Evolutionary conservation across 805 yeast species (phyloP).

Genomic region (Suhomyces emberorum): DNA sequence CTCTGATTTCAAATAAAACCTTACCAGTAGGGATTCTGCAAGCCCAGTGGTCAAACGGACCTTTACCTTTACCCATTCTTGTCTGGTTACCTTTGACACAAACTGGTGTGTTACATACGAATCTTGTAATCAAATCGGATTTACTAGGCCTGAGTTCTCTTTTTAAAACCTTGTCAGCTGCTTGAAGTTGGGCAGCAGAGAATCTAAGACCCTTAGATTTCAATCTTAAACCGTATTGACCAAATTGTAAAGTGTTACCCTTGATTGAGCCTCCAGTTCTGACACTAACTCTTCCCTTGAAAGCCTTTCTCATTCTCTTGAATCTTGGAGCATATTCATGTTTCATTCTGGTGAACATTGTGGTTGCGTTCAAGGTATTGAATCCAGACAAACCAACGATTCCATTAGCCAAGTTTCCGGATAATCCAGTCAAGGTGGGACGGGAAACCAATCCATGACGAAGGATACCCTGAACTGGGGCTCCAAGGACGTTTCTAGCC

Average conservation of each 20-base stretch:
- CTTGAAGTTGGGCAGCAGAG: slow-evolving; percentile 83
- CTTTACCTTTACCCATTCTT: slow-evolving; percentile 99
- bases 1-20: slow-evolving; percentile 82
- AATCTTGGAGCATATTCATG: slow-evolving; percentile 80
- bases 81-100: slow-evolving; percentile 97
- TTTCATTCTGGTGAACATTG: slow-evolving; percentile 40
- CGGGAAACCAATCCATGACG: background rate
- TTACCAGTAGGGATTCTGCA: slow-evolving; percentile 95
- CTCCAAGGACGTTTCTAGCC: slow-evolving; percentile 8
- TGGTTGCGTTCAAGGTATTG: background rate
- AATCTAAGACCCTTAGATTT: slow-evolving; percentile 85
- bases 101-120: slow-evolving; percentile 82
- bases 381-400: background rate
- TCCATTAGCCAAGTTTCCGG: background rate
- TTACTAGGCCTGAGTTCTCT: slow-evolving; percentile 77
- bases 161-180: slow-evolving; percentile 84
- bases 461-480: background rate
- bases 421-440: background rate
- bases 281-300: slow-evolving; percentile 92
- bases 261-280: slow-evolving; percentile 91
- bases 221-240: slow-evolving; percentile 81
- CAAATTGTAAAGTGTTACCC: slow-evolving; percentile 80
- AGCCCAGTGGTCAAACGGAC: slow-evolving; percentile 97
- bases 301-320: slow-evolving; percentile 66
- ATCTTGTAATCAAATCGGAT: slow-evolving; percentile 74